Conservation (phyloP, 371 early-diverging fungal species). For the Mortierella sp. region DNA sequence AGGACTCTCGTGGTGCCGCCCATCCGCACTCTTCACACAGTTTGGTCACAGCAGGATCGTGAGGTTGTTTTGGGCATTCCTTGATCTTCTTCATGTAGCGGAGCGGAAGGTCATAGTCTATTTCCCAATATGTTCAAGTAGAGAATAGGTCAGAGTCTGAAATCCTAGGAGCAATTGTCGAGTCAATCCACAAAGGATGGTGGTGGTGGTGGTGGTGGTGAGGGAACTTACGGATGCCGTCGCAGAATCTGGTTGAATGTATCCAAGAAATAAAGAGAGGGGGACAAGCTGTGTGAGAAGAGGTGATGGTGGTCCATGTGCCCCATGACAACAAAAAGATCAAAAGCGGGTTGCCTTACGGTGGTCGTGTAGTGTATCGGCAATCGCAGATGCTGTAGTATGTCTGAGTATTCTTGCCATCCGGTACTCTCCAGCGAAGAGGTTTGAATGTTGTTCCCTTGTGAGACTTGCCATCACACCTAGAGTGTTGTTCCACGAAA, state of each 20-base stretch:
- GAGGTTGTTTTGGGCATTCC: slow-evolving; percentile 41
- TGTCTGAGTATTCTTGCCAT: slow-evolving; percentile 40
- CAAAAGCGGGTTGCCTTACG: slow-evolving; percentile 11
- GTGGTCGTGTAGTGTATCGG: slow-evolving; percentile 52
- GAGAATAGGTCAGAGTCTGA: no score
- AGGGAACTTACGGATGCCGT: slow-evolving; percentile 48
- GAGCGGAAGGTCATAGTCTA: slow-evolving; percentile 48
- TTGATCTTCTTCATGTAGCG: slow-evolving; percentile 49
- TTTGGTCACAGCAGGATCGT: slow-evolving; percentile 46
- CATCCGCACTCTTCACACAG: slow-evolving; percentile 54
- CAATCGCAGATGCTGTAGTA: slow-evolving; percentile 55
- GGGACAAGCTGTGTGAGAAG: background rate
- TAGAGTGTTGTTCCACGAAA: background rate
- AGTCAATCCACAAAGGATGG: no score
- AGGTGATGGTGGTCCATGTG: background rate
- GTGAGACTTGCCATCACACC: slow-evolving; percentile 53
- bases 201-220: slow-evolving; percentile 71
- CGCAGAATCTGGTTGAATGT: slow-evolving; percentile 24
- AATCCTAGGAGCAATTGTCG: no score
- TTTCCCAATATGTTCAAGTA: no score
- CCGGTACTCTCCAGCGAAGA: slow-evolving; percentile 53
- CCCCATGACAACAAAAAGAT: background rate
- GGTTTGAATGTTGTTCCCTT: slow-evolving; percentile 55
- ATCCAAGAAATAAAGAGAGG: background rate
- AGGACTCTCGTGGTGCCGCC: slow-evolving; percentile 50